Conservation (phyloP, 768 basidiomycete genomes). For the Suillus clintonianus region DNA sequence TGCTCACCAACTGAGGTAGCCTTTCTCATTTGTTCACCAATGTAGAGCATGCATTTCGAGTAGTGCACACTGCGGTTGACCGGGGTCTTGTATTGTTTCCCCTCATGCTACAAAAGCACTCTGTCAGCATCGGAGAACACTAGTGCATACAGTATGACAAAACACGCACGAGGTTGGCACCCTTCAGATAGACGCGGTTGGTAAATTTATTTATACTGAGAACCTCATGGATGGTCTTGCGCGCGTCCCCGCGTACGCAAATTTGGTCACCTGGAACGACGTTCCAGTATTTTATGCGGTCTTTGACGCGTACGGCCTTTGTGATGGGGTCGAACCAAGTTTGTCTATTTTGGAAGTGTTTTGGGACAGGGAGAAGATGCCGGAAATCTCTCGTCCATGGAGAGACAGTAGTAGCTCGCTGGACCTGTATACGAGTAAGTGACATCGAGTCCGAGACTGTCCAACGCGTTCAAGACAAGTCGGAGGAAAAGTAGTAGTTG, state of each 20-base stretch:
- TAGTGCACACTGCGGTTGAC: constrained; percentile 58
- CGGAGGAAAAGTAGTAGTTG: neutral
- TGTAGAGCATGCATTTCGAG: constrained; percentile 76
- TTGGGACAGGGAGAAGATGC: constrained; percentile 65
- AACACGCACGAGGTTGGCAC: constrained; percentile 32
- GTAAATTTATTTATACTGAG: constrained; percentile 70
- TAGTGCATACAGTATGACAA: neutral
- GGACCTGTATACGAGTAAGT: constrained; percentile 37
- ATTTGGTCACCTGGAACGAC: constrained; percentile 84
- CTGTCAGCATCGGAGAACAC: constrained; percentile 2
- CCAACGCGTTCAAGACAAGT: neutral
- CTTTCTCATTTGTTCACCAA: constrained; percentile 67
- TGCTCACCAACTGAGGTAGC: constrained; percentile 38
- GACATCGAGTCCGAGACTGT: constrained; percentile 22
- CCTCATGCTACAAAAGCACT: constrained; percentile 14
- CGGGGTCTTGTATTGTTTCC: constrained; percentile 21
- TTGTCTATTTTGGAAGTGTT: constrained; percentile 47
- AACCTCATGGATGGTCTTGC: constrained; percentile 65
- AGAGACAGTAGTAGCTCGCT: constrained; percentile 48
- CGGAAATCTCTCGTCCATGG: constrained; percentile 69
- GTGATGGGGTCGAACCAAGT: constrained; percentile 41
- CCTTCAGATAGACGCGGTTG: constrained; percentile 65
- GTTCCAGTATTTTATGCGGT: constrained; percentile 86
- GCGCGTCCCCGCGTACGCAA: constrained; percentile 65
- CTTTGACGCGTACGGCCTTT: constrained; percentile 61